Conservation (phyloP, 305 asterid species). For the Petunia hybrid region DNA sequence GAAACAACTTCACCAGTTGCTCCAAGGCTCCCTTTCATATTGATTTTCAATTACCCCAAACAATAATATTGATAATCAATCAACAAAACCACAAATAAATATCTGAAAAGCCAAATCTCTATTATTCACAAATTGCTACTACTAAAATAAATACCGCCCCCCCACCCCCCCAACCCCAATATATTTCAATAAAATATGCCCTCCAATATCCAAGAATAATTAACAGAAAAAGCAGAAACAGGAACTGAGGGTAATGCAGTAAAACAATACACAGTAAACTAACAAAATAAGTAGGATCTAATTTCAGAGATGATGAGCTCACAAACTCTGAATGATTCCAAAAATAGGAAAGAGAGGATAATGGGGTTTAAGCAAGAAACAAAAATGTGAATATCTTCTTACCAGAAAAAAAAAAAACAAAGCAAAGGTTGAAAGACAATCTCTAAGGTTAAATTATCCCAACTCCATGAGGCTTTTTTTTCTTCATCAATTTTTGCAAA, state of each 20-base stretch:
- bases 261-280: neutral
- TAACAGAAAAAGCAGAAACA: constrained; percentile 2
- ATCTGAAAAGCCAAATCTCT: neutral
- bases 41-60: constrained; percentile 31
- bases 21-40: too few relatives aligned
- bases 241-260: neutral
- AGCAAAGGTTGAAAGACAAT: constrained; percentile 19
- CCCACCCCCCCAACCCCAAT: neutral
- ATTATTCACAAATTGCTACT: neutral
- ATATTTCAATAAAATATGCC: neutral
- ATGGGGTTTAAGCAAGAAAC: constrained; percentile 33
- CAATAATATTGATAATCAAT: constrained; percentile 26
- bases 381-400: constrained; percentile 29
- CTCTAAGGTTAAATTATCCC: constrained; percentile 36
- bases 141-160: neutral
- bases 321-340: neutral
- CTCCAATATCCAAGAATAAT: neutral
- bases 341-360: constrained; percentile 13
- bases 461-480: constrained; percentile 35
- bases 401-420: constrained; percentile 44
- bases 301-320: constrained; percentile 10
- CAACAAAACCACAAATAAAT: constrained; percentile 18
- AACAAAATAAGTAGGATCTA: neutral
- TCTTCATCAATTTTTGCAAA: neutral
- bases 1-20: too few relatives aligned